Evolutionary conservation across 768 basidiomycete species (phyloP), one percentile per base, ranked within the genome.

Genomic region (Lactifluus subvellereus): DNA sequence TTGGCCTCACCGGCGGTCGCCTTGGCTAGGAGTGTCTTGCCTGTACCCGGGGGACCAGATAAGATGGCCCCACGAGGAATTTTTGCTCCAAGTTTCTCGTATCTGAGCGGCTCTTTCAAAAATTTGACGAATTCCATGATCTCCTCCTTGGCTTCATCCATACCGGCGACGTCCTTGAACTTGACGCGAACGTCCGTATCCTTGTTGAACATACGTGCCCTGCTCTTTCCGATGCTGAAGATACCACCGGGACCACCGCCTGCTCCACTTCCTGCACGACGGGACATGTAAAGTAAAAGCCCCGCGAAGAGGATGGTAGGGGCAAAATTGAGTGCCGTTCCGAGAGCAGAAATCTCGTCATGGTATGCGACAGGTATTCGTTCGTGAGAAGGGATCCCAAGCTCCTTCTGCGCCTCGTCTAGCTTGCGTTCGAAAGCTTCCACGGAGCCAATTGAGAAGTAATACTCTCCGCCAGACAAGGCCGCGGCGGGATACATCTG

Each of bases 101-200:
- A 99, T 73, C 88, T 89, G 35, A 85, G 77, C 13, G 97, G 97
- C 61, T 98, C 90, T 78, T 98, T 98, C 71, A 99, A 79, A 79
- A 99, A 98, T 70, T 97, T 95, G 73, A 99, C 97, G 69, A 98
- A 99, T 74, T 99, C 97, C 92, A 98, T 96, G 69, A 99, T 96
- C 78, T 99, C 97, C 78, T 95, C 91, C 80, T 99, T 99, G 49
- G 95, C 97, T 76, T 99, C 97, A 76, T 99, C 97, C 96, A 98
- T 98, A 42, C 97, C 97, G 14, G 97, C 97, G 18, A 99, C 93
- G 72, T 99, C 94, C 77, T 87, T 87, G 79, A 99, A 99, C 74
- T 90, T 90, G 70, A 89, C 86, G 72, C 86, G 89, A 72, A 98
- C 88, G 57, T 95, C 91, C 38, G 90, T 94, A 69, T 99, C 96